Base-by-base conservation (phyloP, 2,329 filamentous ascomycete species). In the Xylogone sp. region DNA sequence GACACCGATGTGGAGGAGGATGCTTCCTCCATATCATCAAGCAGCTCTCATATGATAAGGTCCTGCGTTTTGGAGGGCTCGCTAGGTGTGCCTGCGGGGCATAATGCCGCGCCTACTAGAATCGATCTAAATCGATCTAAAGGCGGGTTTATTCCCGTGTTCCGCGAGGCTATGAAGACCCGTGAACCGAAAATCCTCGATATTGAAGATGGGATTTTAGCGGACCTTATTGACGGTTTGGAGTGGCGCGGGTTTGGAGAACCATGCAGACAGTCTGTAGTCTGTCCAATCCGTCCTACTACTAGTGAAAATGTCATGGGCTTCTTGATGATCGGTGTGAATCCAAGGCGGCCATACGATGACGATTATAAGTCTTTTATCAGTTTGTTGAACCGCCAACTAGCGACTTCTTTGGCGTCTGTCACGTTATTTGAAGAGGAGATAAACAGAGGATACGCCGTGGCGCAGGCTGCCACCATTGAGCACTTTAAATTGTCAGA, bases 341-440 rank as follows among this genome's bases (percentile, higher is more conserved):
- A 94, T 63, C 88, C 89, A 2, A 75, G 88, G 39, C 77, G 88
- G 49, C 87, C 86, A 0, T 93, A 87, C 60, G 87, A 94, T 59
- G 82, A 86, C 22, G 88, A 92, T 58, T 94, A 92, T 62, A 79
- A 82, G 55, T 74, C 92, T 0, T 93, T 92, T 62, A 76, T 92
- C 29, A 82, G 87, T 59, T 75, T 93, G 1, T 69, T 92, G 7
- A 84, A 84, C 43, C 78, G 87, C 22, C 88, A 92, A 63, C 72
- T 93, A 2, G 87, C 85, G 4, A 93, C 88, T 0, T 90, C 88
- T 0, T 76, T 93, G 63, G 88, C 88, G 1, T 92, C 88, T 0
- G 88, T 91, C 0, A 86, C 91, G 0, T 69, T 93, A 2, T 91
- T 92, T 52, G 88, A 92, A 65, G 87, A 91, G 56, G 89, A 93